Evolutionary conservation across 306 rosid genomes (phyloP), one percentile per base, ranked within the genome.

Genomic region (Trifolium repens): DNA sequence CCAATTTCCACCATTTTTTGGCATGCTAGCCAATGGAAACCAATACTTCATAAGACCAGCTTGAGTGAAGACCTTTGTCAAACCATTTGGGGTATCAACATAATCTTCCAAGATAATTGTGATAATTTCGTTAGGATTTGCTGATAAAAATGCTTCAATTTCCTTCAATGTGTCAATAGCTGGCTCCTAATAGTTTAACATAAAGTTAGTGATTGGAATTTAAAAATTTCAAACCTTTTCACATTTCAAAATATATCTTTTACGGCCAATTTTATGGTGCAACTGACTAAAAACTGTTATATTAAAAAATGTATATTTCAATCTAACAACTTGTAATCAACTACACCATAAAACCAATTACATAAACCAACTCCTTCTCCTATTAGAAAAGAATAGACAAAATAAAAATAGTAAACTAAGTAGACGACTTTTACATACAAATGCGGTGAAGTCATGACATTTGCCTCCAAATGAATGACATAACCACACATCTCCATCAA

Each of bases 21-120:
- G 97, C 98, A 94, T 94, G 40, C 79, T 87, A 53, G 79, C 1
- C 59, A 94, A 11, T 0, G 97, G 98, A 80, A 94, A 88, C 97
- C 91, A 91, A 58, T 87, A 91, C 35, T 91, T 89, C 89, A 61
- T 91, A n/a, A 94, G 40, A 13, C 89, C 96, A 2, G 97, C 87
- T 0, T 82, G 46, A 0, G 81, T 82, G 85, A 94, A 90, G 5
- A 90, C 93, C 32, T 88, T 89, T 30, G 89, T 94, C 87, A 94
- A 78, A 58, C 93, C 96, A 67, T 88, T 91, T 64, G 93, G 86
- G 47, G 94, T 77, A 26, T 87, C 76, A 52, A 94, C 98, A 79
- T 94, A 94, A 74, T 94, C 98, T 87, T 94, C 98, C 74, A 94
- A 82, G 10, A 94, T 91, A 78, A 91, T 2, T 47, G 96, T 94